These are phyloP conservation scores for Clarkia xantiana DNA, from an alignment of 345 rosid genomes.

Conservation along the genomic window DNA sequence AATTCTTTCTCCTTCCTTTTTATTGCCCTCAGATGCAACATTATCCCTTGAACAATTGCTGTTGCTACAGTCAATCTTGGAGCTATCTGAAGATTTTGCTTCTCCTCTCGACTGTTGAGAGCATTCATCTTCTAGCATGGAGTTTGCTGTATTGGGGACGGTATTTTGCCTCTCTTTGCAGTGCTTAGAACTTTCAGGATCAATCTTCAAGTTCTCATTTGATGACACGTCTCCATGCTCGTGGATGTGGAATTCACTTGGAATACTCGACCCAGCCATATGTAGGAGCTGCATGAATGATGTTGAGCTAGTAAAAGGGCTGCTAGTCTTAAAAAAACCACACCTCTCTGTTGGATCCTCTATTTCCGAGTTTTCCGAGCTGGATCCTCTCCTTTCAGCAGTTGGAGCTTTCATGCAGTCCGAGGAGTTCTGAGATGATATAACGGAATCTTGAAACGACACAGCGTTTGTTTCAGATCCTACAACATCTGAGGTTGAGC, in stretches of 20 bases:
- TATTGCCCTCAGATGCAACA: slow-evolving; percentile 19
- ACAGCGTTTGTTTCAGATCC: slow-evolving; percentile 10
- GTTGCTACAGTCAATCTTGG: slow-evolving; percentile 11
- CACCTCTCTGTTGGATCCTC: slow-evolving; percentile 14
- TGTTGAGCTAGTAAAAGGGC: slow-evolving; percentile 11
- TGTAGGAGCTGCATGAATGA: slow-evolving; percentile 47
- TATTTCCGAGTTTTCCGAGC: slow-evolving; percentile 32
- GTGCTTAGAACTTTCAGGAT: slow-evolving; percentile 7
- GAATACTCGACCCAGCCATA: slow-evolving; percentile 25
- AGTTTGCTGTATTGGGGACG: slow-evolving; percentile 10
- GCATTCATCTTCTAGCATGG: slow-evolving; percentile 16
- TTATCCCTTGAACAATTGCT: slow-evolving; percentile 15
- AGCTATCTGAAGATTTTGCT: slow-evolving; percentile 16
- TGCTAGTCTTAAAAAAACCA: slow-evolving; percentile 6
- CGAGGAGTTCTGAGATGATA: slow-evolving; percentile 35
- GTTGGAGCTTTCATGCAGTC: slow-evolving; percentile 24
- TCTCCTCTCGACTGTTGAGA: slow-evolving; percentile 14
- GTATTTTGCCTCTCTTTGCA: slow-evolving; percentile 10
- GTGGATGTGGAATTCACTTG: slow-evolving; percentile 14
- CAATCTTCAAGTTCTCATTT: slow-evolving; percentile 16
- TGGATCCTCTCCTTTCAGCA: slow-evolving; percentile 37
- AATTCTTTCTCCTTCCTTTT: slow-evolving; percentile 19
- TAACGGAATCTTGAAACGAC: slow-evolving; percentile 45
- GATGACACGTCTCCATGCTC: slow-evolving; percentile 13
- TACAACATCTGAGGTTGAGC: slow-evolving; percentile 23